Conservation (phyloP, 2,329 filamentous ascomycete species). For the Ceratocystis colombiana region DNA sequence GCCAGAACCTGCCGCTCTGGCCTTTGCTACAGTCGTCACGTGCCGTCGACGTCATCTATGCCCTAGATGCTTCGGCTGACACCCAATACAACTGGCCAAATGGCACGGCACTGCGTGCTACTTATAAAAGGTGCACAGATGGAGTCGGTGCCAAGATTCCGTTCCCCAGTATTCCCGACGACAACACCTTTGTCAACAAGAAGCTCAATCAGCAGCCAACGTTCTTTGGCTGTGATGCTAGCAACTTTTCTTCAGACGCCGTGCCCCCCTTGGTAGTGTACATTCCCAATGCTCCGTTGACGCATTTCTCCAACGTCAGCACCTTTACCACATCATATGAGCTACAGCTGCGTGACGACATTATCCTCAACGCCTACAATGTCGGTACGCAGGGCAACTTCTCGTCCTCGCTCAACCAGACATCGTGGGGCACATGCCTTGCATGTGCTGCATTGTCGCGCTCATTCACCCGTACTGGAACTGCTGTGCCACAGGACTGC, state of each 20-base stretch:
- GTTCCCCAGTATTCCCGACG: slow-evolving; percentile 50
- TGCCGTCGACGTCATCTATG: slow-evolving; percentile 52
- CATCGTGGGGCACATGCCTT: slow-evolving; percentile 66
- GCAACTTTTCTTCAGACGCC: slow-evolving; percentile 41
- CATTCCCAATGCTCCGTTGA: slow-evolving; percentile 75
- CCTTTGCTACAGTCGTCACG: slow-evolving; percentile 45
- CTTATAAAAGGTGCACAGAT: slow-evolving; percentile 44
- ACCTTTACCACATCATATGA: slow-evolving; percentile 63
- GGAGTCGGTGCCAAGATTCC: slow-evolving; percentile 42
- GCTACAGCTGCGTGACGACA: slow-evolving; percentile 57
- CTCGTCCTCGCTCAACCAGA: slow-evolving; percentile 50
- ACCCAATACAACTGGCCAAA: slow-evolving; percentile 49
- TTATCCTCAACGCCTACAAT: slow-evolving; percentile 80
- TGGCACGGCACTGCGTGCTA: slow-evolving; percentile 48
- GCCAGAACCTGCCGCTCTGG: slow-evolving; percentile 70
- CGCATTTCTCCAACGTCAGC: slow-evolving; percentile 63
- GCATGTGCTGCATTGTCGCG: slow-evolving; percentile 77
- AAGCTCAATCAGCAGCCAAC: slow-evolving; percentile 50
- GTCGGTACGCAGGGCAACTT: slow-evolving; percentile 74
- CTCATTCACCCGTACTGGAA: slow-evolving; percentile 61
- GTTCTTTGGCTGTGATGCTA: slow-evolving; percentile 56
- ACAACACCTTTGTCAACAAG: slow-evolving; percentile 46
- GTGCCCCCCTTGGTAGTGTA: slow-evolving; percentile 71
- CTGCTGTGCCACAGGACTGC: slow-evolving; percentile 61
- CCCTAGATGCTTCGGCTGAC: slow-evolving; percentile 55